Base-by-base conservation (phyloP, 331 rosid genomes). In the Pyracantha coccinea region DNA sequence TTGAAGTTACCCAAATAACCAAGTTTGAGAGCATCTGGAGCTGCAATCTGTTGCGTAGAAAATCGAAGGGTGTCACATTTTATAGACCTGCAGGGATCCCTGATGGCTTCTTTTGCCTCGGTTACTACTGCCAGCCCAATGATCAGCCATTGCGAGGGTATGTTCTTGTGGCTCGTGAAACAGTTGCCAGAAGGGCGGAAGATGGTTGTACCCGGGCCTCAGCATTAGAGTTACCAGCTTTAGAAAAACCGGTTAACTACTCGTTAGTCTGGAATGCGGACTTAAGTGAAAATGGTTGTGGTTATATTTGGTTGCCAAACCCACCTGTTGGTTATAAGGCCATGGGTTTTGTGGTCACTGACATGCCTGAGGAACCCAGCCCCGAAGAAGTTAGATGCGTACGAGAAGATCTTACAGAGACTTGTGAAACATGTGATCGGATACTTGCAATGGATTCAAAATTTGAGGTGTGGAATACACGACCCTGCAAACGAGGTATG, bases 251-350 rank as follows among this genome's bases (percentile, higher is more conserved):
- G 16, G 62, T 85, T 61, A 82, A 55, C 66, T 92, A 87, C 86
- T 76, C 93, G 0, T 81, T 94, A 70, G 58, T 94, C 10, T 94
- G 97, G 91, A 88, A 84, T 69, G 50, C 78, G 13, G 96, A 92
- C 23, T 87, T 85, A n/a, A 47, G 53, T 29, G 80, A 77, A 72
- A 85, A 74, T 76, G 91, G 82, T 53, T 79, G 84, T 81, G 97
- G 88, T 73, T 91, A 85, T 85, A 82, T 92, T 74, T 94, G 99
- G 99, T 79, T 76, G 79, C 97, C 99, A 77, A 94, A 84, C 58
- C 90, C 99, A 64, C 93, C 99, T 19, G 66, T 12, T 52, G 97
- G 99, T 28, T 94, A 94, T 65, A 87, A 81, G 79, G 92, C 96
- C 78, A 72, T 90, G 90, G 99, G 99, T 8, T 58, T 87, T 80